phyloP scores from a whole-genome alignment of 1,284 basidiomycete species.

The Cerrena zonata region DNA sequence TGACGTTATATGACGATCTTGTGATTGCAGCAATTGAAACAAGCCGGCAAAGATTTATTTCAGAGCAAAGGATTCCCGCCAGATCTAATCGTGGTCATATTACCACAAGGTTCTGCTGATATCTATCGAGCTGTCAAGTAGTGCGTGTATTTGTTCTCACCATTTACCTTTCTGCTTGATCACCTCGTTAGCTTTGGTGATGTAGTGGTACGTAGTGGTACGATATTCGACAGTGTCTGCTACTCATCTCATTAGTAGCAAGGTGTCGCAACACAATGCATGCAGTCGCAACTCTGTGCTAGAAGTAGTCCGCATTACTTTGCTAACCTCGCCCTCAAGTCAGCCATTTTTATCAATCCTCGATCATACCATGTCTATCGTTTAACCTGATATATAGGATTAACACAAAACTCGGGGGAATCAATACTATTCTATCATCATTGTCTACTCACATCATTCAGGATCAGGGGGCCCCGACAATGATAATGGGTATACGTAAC shows the following conservation, averaged over 20 bases:
- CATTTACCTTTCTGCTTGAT: no score
- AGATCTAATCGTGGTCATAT: slow-evolving; percentile 57
- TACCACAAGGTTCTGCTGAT: slow-evolving; percentile 70
- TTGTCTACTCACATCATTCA: slow-evolving; percentile 55
- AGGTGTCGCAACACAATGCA: slow-evolving; percentile 69
- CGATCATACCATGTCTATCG: not conserved
- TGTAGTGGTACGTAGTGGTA: slow-evolving; percentile 40
- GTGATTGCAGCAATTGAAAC: slow-evolving; percentile 47
- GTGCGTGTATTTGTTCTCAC: no score
- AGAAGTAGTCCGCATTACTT: slow-evolving; percentile 67
- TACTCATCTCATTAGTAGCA: no score
- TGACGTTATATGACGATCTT: no score
- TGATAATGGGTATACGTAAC: slow-evolving; percentile 58
- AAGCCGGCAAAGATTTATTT: slow-evolving; percentile 40
- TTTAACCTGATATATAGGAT: no score
- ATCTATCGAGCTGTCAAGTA: slow-evolving; percentile 74
- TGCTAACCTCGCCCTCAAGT: slow-evolving; percentile 78
- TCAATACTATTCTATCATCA: slow-evolving; percentile 67
- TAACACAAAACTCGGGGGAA: slow-evolving; percentile 76
- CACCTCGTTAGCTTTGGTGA: slow-evolving; percentile 58
- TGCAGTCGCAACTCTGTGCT: slow-evolving; percentile 59
- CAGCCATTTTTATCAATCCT: slow-evolving; percentile 23
- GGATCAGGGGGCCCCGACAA: slow-evolving; percentile 63
- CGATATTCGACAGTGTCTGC: not conserved
- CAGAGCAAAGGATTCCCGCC: slow-evolving; percentile 39